Evolutionary conservation across 768 basidiomycete genomes (phyloP).

Genomic region (Boletus speciosus): DNA sequence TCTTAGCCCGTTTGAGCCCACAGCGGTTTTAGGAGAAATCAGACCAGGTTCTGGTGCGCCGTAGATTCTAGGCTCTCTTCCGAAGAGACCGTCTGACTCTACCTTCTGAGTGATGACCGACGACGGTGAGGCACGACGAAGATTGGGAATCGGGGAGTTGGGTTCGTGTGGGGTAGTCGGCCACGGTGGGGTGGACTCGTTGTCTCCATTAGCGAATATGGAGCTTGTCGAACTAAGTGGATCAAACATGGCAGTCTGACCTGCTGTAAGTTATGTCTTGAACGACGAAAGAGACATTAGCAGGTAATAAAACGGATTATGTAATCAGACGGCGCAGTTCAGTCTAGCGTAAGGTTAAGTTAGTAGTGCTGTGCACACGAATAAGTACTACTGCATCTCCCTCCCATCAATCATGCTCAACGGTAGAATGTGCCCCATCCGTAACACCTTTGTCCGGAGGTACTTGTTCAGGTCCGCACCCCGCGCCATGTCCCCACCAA

Average conservation of each 20-base stretch:
- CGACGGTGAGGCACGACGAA: conserved; percentile 59
- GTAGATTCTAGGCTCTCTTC: conserved; percentile 82
- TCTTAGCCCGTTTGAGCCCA: conserved; percentile 62
- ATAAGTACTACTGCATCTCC: not conserved
- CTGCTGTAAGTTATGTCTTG: not conserved
- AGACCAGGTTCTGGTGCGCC: conserved; percentile 82
- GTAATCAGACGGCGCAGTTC: conserved; percentile 7
- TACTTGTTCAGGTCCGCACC: conserved; percentile 93
- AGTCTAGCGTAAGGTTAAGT: not conserved
- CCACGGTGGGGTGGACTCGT: conserved; percentile 59
- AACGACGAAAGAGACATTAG: not conserved
- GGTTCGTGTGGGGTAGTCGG: conserved; percentile 76
- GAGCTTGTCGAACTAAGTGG: conserved; percentile 59
- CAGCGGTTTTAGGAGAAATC: conserved; percentile 67
- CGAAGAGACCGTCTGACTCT: conserved; percentile 58
- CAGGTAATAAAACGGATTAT: conserved; percentile 4
- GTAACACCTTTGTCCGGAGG: conserved; percentile 89
- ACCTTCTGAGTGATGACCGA: conserved; percentile 46
- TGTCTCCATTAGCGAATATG: conserved; percentile 50
- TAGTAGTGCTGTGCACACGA: no score
- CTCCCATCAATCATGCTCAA: conserved; percentile 29
- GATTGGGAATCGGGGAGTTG: conserved; percentile 67
- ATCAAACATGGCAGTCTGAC: conserved; percentile 54
- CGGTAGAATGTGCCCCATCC: conserved; percentile 94
- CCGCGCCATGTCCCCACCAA: conserved; percentile 71